Evolutionary conservation across 257 asterid species (phyloP).

Genomic region (Petrea volubilis): DNA sequence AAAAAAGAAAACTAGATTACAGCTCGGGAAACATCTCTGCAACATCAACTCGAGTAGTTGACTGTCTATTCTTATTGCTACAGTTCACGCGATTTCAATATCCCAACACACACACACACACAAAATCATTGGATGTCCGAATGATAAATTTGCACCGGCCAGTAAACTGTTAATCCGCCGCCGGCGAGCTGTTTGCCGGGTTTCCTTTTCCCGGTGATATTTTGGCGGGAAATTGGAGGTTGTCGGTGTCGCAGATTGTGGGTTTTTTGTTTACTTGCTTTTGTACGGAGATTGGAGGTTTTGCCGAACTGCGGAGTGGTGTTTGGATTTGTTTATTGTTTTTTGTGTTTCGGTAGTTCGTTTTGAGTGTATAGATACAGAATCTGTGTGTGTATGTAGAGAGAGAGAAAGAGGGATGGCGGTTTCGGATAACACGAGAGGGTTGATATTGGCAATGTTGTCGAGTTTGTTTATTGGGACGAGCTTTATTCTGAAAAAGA

Average conservation of each 20-base stretch:
- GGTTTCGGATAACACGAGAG: constrained; percentile 73
- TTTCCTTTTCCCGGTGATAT: constrained; percentile 2
- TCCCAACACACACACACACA: background rate
- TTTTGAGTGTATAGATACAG: constrained; percentile 6
- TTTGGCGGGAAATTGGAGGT: constrained; percentile 47
- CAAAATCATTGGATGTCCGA: background rate
- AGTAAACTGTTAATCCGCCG: constrained; percentile 24
- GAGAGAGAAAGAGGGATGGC: constrained; percentile 25
- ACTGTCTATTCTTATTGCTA: background rate
- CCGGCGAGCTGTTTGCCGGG: background rate
- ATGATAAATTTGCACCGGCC: background rate
- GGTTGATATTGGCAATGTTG: constrained; percentile 76
- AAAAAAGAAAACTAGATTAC: background rate
- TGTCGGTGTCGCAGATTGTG: constrained; percentile 5
- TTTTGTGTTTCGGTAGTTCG: background rate
- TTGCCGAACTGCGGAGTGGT: background rate
- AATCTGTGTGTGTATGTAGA: background rate
- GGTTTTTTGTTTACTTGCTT: background rate
- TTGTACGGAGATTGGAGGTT: constrained; percentile 8
- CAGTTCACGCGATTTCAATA: constrained; percentile 1
- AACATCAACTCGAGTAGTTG: constrained; percentile 3
- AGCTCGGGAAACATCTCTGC: constrained; percentile 17
- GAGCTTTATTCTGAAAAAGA: constrained; percentile 89
- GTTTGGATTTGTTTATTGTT: background rate
- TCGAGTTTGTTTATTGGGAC: constrained; percentile 90